Base-by-base conservation (phyloP, 805 yeast genomes). In the Schwanniomyces sp. region DNA sequence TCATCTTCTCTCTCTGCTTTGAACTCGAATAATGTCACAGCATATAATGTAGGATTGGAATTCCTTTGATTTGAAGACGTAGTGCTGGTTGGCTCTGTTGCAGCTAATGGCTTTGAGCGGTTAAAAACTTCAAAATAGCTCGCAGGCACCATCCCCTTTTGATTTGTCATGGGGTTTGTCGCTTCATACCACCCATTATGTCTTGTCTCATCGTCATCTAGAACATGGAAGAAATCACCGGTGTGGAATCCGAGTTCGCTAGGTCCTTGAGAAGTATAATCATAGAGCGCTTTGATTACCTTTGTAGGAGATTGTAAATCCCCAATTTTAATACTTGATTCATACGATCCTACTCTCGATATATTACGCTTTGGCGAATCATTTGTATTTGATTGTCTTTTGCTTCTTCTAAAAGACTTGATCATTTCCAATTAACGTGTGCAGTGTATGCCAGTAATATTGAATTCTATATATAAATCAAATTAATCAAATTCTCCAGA, bases 191-290 rank as follows among this genome's bases (percentile, higher is more conserved):
- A 91, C 18, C 82, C 81, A 34, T 78, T 74, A 18, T 50, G 51
- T 40, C 63, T 66, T 46, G 55, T 59, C 40, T 50, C 55, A 27
- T 59, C 66, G 18, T 60, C 67, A 32, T 52, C 49, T 16, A 71
- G 41, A 2, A 94, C 95, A 61, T 89, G 90, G 69, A 91, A 89
- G 62, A 91, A 91, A 61, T 92, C 97, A 34, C 97, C 97, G 55
- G 83, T 81, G 38, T 67, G 60, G 63, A 94, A 92, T 27, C 82
- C 76, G 30, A 92, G 75, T 63, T 92, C 97, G 18, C 88, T 90
- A 1, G 88, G 83, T 11, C 87, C 85, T 56, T 85, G 91, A 0
- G 96, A 86, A 38, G 72, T 72, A 66, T 91, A 91, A 59, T 85
- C 86, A 57, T 81, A 83, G 14, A 85, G 69, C 0, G 98, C 97